Evolutionary conservation across 345 rosid species (phyloP).

Genomic region (Reutealis trisperma): DNA sequence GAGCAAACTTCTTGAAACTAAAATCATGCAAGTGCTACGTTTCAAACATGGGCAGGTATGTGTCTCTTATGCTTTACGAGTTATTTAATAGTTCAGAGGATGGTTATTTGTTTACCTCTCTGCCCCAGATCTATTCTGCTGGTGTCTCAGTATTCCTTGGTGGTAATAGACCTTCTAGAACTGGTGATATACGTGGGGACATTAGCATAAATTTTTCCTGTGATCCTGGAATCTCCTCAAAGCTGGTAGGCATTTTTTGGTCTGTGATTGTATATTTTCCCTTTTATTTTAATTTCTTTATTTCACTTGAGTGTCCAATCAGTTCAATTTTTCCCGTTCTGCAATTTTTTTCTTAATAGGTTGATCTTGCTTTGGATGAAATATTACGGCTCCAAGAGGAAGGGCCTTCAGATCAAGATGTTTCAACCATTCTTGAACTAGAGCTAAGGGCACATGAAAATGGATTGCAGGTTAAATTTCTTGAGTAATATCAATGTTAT

Average conservation of each 20-base stretch:
- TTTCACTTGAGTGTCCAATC: neutral
- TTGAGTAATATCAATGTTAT: neutral
- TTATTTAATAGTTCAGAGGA: slow-evolving; percentile 18
- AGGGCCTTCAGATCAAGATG: slow-evolving; percentile 74
- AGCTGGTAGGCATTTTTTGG: slow-evolving; percentile 47
- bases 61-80: slow-evolving; percentile 4
- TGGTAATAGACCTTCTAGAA: slow-evolving; percentile 85
- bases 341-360: slow-evolving; percentile 44
- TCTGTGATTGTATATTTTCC: slow-evolving; percentile 4
- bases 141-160: slow-evolving; percentile 84
- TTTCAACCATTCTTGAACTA: slow-evolving; percentile 75
- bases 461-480: slow-evolving; percentile 68
- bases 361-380: slow-evolving; percentile 85
- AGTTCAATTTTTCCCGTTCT: neutral
- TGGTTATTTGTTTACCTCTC: slow-evolving; percentile 17
- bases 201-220: slow-evolving; percentile 82
- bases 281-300: neutral
- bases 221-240: slow-evolving; percentile 85
- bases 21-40: slow-evolving; percentile 81
- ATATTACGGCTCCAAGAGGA: slow-evolving; percentile 74
- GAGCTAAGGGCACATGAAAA: slow-evolving; percentile 96
- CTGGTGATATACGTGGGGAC: slow-evolving; percentile 84
- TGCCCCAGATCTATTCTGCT: slow-evolving; percentile 73
- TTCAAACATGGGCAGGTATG: slow-evolving; percentile 89
- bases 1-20: slow-evolving; percentile 84